phyloP scores from a whole-genome alignment of 2,329 filamentous ascomycete species.

The Monilinia fructicola region DNA sequence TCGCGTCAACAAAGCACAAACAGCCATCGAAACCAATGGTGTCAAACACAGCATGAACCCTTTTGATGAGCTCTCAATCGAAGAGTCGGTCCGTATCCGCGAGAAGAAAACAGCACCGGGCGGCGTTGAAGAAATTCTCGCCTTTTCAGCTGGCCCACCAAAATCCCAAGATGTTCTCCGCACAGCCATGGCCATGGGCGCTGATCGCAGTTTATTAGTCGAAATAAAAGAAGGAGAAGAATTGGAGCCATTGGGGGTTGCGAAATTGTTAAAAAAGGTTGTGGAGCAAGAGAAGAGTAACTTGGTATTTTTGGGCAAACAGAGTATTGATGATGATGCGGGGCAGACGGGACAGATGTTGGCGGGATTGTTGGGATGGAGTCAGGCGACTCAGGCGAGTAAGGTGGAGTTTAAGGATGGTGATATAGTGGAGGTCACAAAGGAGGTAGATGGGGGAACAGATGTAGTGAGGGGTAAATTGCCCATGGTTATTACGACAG shows the following conservation, averaged over 20 bases:
- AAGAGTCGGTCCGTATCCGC: constrained; percentile 92
- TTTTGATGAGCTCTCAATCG: constrained; percentile 96
- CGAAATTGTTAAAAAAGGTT: constrained; percentile 80
- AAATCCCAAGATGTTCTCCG: constrained; percentile 88
- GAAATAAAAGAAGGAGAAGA: constrained; percentile 73
- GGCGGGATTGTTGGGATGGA: constrained; percentile 85
- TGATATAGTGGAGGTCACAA: constrained; percentile 71
- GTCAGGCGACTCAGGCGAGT: constrained; percentile 90
- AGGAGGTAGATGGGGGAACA: constrained; percentile 92
- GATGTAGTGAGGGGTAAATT: constrained; percentile 85
- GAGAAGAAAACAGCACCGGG: constrained; percentile 73
- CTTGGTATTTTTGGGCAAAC: constrained; percentile 91
- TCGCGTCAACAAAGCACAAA: constrained; percentile 69
- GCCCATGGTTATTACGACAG: constrained; percentile 92
- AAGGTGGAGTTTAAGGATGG: constrained; percentile 73
- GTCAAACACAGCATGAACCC: constrained; percentile 99
- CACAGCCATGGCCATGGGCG: constrained; percentile 98
- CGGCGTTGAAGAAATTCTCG: constrained; percentile 87
- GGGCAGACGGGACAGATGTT: constrained; percentile 98
- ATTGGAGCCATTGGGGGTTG: constrained; percentile 86
- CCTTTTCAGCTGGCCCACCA: constrained; percentile 81
- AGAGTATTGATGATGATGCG: constrained; percentile 96
- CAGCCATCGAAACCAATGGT: constrained; percentile 84
- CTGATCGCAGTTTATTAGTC: constrained; percentile 87
- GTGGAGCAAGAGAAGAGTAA: constrained; percentile 85